Percentiles rank a stretch among this genome's conserved stretches.
Conservation (phyloP, 2,329 filamentous ascomycete genomes). For the Akanthomyces dipterigenus region DNA sequence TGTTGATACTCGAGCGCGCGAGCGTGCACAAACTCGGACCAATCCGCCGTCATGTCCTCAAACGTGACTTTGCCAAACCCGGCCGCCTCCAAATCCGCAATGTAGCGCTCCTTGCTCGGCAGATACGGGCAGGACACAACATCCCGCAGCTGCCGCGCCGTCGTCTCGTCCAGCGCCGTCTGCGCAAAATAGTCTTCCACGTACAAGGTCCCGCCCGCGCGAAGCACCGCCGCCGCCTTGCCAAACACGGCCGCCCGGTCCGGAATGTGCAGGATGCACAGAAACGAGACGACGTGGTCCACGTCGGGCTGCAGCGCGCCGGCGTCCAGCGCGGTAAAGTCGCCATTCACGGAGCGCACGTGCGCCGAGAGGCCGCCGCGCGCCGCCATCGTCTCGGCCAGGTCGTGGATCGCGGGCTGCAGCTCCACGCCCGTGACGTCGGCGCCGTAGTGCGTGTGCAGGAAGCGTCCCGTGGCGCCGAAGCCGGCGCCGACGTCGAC, state of each 20-base stretch:
- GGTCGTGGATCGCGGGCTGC: constrained; percentile 17
- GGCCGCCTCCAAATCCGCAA: constrained; percentile 13
- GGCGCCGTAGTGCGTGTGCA: constrained; percentile 13
- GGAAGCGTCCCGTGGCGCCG: constrained; percentile 18
- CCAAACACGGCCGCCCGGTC: constrained; percentile 14
- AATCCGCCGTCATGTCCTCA: constrained; percentile 15
- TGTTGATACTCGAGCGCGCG: constrained; percentile 13
- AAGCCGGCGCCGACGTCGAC: constrained; percentile 19
- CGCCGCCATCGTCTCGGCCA: constrained; percentile 16
- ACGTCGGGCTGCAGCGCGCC: constrained; percentile 9
- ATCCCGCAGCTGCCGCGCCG: constrained; percentile 7
- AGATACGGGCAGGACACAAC: constrained; percentile 16
- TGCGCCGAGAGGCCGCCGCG: constrained; percentile 6
- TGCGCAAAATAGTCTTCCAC: constrained; percentile 19
- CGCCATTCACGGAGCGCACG: constrained; percentile 15
- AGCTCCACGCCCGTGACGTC: constrained; percentile 17
- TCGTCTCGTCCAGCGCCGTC: background rate
- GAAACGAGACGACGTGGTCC: constrained; percentile 18
- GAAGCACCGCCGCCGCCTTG: constrained; percentile 12
- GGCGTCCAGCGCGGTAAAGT: constrained; percentile 14
- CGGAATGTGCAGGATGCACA: constrained; percentile 18
- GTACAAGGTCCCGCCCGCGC: constrained; percentile 15
- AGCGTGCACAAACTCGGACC: constrained; percentile 16
- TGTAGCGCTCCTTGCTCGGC: constrained; percentile 14
- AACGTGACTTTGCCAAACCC: constrained; percentile 15